phyloP scores from a whole-genome alignment of 148 eudicot species.

The Nepenthes mirabilis region DNA sequence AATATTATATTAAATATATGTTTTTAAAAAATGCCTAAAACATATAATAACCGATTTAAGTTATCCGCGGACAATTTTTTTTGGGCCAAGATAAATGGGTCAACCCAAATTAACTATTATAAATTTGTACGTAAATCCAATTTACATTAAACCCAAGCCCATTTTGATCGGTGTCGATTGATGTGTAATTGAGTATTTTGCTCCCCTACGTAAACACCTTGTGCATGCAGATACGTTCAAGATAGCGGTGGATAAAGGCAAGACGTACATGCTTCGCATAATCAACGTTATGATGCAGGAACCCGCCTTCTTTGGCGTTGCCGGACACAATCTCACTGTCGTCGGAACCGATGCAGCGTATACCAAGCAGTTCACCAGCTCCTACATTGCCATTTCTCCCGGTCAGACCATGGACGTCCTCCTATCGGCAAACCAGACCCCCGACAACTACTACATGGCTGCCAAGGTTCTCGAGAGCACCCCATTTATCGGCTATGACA shows the following conservation, averaged over 20 bases:
- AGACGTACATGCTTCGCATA: slow-evolving; percentile 8
- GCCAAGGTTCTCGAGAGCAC: slow-evolving; percentile 6
- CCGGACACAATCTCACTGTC: slow-evolving; percentile 5
- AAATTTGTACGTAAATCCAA: too few species aligned
- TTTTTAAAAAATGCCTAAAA: too few species aligned
- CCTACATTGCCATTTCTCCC: slow-evolving; percentile 6
- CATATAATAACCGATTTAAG: too few species aligned
- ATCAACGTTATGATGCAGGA: slow-evolving; percentile 5
- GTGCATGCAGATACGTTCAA: slow-evolving; percentile 5
- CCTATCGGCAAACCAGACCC: slow-evolving; percentile 6
- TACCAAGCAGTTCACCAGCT: slow-evolving; percentile 2
- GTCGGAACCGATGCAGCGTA: slow-evolving; percentile 9
- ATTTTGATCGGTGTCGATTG: too few species aligned
- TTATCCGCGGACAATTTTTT: too few species aligned
- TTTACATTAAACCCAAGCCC: too few species aligned
- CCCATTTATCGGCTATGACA: neutral
- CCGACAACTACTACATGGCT: slow-evolving; percentile 9
- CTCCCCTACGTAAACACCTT: too few species aligned
- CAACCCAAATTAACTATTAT: too few species aligned
- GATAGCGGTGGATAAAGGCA: slow-evolving; percentile 6
- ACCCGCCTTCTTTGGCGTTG: slow-evolving; percentile 4
- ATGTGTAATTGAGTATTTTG: too few species aligned
- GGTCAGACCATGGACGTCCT: slow-evolving; percentile 14
- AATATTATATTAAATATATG: too few species aligned
- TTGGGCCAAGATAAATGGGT: too few species aligned